Evolutionary conservation across 2,329 filamentous ascomycete species (phyloP).

Genomic region (Xylaria sp.): DNA sequence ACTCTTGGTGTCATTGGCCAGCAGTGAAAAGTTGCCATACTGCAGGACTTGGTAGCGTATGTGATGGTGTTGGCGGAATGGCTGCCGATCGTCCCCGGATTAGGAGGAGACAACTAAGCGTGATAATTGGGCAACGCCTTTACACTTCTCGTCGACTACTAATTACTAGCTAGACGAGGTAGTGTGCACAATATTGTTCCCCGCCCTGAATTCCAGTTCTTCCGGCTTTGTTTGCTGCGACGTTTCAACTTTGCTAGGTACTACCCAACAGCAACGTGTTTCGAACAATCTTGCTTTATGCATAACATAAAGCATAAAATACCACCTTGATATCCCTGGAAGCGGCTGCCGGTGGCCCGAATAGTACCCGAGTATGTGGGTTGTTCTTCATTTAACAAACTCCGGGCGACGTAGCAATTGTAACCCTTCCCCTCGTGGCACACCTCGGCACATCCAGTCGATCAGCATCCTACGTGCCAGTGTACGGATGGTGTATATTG

Average conservation of each 20-base stretch:
- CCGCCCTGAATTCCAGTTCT: constrained; percentile 6
- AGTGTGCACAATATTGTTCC: background rate
- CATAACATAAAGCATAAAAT: constrained; percentile 8
- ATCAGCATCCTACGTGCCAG: background rate
- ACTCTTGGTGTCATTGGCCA: background rate
- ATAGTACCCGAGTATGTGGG: background rate
- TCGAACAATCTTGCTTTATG: constrained; percentile 16
- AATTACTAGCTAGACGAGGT: too few species aligned
- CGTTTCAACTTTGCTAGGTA: constrained; percentile 10
- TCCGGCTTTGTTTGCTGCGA: constrained; percentile 4
- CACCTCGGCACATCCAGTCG: constrained; percentile 1
- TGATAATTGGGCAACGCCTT: background rate
- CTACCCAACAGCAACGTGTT: constrained; percentile 3
- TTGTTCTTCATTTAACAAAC: background rate
- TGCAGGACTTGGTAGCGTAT: constrained; percentile 1
- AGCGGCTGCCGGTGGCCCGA: background rate
- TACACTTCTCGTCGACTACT: background rate
- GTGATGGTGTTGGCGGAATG: background rate
- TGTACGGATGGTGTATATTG: background rate
- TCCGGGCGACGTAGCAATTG: constrained; percentile 1
- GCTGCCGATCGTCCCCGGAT: constrained; percentile 24
- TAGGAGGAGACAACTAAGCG: background rate
- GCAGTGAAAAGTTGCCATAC: background rate
- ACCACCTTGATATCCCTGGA: background rate
- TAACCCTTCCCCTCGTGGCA: constrained; percentile 1